These are phyloP conservation scores for Fusarium tanahbumbuense DNA, from an alignment of 2,329 filamentous ascomycete species.

Conservation along the genomic window DNA sequence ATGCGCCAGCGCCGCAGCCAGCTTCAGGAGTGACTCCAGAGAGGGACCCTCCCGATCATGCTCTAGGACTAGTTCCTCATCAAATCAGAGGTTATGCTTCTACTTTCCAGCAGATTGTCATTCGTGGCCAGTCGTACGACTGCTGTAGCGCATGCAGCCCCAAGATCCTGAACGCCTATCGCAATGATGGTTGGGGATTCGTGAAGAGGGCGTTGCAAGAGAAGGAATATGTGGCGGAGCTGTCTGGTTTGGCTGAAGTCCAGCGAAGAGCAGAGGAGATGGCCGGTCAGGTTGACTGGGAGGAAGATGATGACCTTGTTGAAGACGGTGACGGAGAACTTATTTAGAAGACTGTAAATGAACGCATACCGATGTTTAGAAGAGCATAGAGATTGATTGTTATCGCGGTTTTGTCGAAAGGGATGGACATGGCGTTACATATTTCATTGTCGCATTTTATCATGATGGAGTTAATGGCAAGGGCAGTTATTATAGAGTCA, in stretches of 20 bases:
- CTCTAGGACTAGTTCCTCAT: conserved; percentile 79
- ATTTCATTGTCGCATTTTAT: conserved; percentile 2
- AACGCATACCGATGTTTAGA: not conserved
- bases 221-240: conserved; percentile 81
- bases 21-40: conserved; percentile 58
- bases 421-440: conserved; percentile 23
- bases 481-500: not conserved
- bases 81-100: conserved; percentile 82
- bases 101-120: conserved; percentile 78
- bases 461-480: conserved; percentile 7
- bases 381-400: conserved; percentile 15
- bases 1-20: conserved; percentile 67
- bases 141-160: conserved; percentile 84
- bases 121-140: conserved; percentile 80
- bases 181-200: conserved; percentile 78
- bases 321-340: conserved; percentile 32
- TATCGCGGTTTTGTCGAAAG: conserved; percentile 1
- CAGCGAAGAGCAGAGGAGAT: conserved; percentile 67
- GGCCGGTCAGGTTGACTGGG: conserved; percentile 68
- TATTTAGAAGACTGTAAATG: conserved; percentile 13
- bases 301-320: conserved; percentile 63
- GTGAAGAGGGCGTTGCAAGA: conserved; percentile 79
- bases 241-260: conserved; percentile 80
- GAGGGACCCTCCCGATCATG: conserved; percentile 67
- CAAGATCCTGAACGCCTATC: conserved; percentile 75